phyloP scores from a whole-genome alignment of 805 yeast genomes.

The Saccharomyces eubayanus region DNA sequence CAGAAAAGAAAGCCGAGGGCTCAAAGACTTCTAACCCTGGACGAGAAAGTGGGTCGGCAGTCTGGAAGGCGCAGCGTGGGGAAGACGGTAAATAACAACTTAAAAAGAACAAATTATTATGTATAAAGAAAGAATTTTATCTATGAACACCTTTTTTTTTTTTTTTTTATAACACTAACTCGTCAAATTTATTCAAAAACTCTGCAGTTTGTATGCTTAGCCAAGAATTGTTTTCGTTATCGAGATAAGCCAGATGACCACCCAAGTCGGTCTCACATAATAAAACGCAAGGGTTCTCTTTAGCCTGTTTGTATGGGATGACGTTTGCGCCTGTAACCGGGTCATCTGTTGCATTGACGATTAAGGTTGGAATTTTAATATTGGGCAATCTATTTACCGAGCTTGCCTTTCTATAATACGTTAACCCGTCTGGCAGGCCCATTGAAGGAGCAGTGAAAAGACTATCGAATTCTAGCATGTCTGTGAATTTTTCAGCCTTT shows the following conservation, averaged over 20 bases:
- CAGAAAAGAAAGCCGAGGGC: slow-evolving; percentile 5
- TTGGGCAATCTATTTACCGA: slow-evolving; percentile 49
- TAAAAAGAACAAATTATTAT: slow-evolving; percentile 1
- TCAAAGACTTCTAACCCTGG: slow-evolving; percentile 18
- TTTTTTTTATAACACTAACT: slow-evolving; percentile 20
- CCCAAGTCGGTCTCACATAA: slow-evolving; percentile 56
- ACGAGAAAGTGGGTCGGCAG: slow-evolving; percentile 66
- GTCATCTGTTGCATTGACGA: slow-evolving; percentile 58
- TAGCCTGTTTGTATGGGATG: slow-evolving; percentile 44
- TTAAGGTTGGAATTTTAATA: slow-evolving; percentile 53
- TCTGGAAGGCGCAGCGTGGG: slow-evolving; percentile 73
- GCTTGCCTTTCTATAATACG: slow-evolving; percentile 59
- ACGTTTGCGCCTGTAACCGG: slow-evolving; percentile 45
- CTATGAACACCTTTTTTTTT: slow-evolving; percentile 14
- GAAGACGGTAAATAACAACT: slow-evolving; percentile 48
- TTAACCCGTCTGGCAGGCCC: slow-evolving; percentile 54
- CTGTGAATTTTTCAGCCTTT: slow-evolving; percentile 33
- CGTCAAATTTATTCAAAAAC: slow-evolving; percentile 35
- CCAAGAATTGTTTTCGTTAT: slow-evolving; percentile 41
- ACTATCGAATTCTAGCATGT: slow-evolving; percentile 52
- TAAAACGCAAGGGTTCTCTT: slow-evolving; percentile 49
- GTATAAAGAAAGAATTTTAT: slow-evolving; percentile 1
- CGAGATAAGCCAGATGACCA: slow-evolving; percentile 57
- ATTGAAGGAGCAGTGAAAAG: slow-evolving; percentile 51
- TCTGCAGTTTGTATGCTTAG: slow-evolving; percentile 36